Evolutionary conservation across 1,284 basidiomycete species (phyloP).

Genomic region (Apiotrichum porosum): DNA sequence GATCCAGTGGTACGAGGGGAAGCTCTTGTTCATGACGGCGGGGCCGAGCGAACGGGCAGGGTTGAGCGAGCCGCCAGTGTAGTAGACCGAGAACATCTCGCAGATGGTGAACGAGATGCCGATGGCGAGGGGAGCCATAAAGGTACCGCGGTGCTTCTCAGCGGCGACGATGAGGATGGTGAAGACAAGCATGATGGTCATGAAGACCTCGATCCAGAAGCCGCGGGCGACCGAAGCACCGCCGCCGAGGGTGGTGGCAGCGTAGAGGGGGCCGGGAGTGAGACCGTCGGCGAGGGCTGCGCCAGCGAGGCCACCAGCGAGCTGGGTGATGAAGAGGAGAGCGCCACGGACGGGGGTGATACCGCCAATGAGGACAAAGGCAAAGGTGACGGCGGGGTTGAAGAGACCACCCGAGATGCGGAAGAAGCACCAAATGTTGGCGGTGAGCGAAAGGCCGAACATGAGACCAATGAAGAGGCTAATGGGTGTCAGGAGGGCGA

Average conservation of each 20-base stretch:
- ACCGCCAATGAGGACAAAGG: slow-evolving; percentile 49
- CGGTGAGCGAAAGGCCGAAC: slow-evolving; percentile 51
- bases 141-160: slow-evolving; percentile 53
- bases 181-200: slow-evolving; percentile 48
- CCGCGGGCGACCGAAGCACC: slow-evolving; percentile 37
- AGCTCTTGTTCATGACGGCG: slow-evolving; percentile 36
- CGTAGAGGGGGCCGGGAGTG: slow-evolving; percentile 42
- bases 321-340: slow-evolving; percentile 47
- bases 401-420: slow-evolving; percentile 47
- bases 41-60: slow-evolving; percentile 49
- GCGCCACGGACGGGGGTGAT: slow-evolving; percentile 46
- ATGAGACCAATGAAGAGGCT: slow-evolving; percentile 51
- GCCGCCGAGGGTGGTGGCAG: slow-evolving; percentile 45
- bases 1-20: slow-evolving; percentile 44
- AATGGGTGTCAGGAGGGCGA: slow-evolving; percentile 31
- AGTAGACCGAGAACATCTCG: slow-evolving; percentile 49
- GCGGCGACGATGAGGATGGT: slow-evolving; percentile 51
- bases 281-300: slow-evolving; percentile 48
- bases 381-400: slow-evolving; percentile 52
- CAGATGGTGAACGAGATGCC: slow-evolving; percentile 52
- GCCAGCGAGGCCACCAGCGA: slow-evolving; percentile 51
- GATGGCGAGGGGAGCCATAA: slow-evolving; percentile 54
- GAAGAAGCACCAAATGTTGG: slow-evolving; percentile 52
- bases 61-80: slow-evolving; percentile 48
- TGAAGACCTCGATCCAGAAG: slow-evolving; percentile 50